Evolutionary conservation across 805 yeast genomes (phyloP), one percentile per base, ranked within the genome.

Genomic region (Saturnispora gosingensis): DNA sequence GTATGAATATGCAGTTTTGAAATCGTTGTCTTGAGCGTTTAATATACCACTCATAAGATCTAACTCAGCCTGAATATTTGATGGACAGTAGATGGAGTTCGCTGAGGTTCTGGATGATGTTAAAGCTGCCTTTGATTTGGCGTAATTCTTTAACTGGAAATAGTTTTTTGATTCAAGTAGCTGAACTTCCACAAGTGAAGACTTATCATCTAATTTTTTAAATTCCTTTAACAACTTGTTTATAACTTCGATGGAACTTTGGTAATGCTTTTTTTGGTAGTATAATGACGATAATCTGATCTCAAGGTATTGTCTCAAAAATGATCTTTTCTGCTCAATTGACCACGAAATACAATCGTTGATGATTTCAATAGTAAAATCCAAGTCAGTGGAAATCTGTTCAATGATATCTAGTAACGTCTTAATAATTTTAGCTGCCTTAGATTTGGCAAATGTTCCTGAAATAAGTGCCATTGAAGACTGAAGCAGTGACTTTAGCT

Each of bases 61-160:
- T 51, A 93, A 77, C 64, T 89, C 96, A 1, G 98, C 98, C 70
- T 93, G 96, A 60, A 85, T 77, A 48, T 82, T 73, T n/a, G 97
- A 86, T 9, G 98, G 96, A 61, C 96, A 87, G 72, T 90, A 95
- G 49, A 93, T 88, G 22, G 97, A 79, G 67, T 93, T 95, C n/a
- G 99, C 99, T 3, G 95, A 85, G 0, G 99, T 93, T 68, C 98
- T 80, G 2, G 99, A 97, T 45, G 95, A 83, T 2, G 98, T 89
- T 60, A 93, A 75, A 2, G 97, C 83, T 7, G 98, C 97, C 61
- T 87, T 81, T 5, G 96, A 80, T 70, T 91, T 93, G 5, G 97
- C 85, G 61, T 87, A 77, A 67, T 93, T 93, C 66, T 97, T 80
- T 61, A 93, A 74, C 27, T 95, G 89, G 67, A 90, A 96, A 67